Percentiles rank a stretch among this genome's conserved stretches.
These are phyloP conservation scores for Diaporthe sp. DNA, from an alignment of 2,329 filamentous ascomycete genomes.

Conservation along the genomic window DNA sequence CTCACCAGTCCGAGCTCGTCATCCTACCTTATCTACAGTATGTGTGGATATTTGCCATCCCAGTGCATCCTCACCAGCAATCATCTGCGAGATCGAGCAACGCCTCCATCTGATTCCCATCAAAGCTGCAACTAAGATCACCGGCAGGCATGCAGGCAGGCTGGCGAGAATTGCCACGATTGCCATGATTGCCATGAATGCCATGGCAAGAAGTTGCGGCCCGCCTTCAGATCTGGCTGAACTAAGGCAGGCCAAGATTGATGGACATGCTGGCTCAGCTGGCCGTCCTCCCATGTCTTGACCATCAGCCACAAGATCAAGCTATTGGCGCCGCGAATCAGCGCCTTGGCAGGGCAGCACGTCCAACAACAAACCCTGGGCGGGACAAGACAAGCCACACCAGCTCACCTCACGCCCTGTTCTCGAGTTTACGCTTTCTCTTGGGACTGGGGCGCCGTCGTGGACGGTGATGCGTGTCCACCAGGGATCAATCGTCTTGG, in stretches of 20 bases:
- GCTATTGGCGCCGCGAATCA: constrained; percentile 13
- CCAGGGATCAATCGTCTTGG: background rate
- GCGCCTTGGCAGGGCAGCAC: constrained; percentile 6
- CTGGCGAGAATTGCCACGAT: background rate
- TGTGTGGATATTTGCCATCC: background rate
- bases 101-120: background rate
- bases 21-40: too few relatives aligned
- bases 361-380: background rate
- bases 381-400: background rate
- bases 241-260: constrained; percentile 11
- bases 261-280: background rate
- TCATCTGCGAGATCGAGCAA: background rate
- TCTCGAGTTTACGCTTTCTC: background rate
- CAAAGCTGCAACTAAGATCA: background rate
- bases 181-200: background rate
- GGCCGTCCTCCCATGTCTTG: background rate
- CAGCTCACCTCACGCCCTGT: background rate
- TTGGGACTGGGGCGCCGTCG: background rate
- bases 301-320: constrained; percentile 18
- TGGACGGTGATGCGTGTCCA: background rate
- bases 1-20: background rate
- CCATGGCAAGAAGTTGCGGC: background rate
- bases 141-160: background rate
- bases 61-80: too few relatives aligned
- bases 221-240: constrained; percentile 19